Evolutionary conservation across 2,329 filamentous ascomycete genomes (phyloP).

Genomic region (Diaporthe caulivora): DNA sequence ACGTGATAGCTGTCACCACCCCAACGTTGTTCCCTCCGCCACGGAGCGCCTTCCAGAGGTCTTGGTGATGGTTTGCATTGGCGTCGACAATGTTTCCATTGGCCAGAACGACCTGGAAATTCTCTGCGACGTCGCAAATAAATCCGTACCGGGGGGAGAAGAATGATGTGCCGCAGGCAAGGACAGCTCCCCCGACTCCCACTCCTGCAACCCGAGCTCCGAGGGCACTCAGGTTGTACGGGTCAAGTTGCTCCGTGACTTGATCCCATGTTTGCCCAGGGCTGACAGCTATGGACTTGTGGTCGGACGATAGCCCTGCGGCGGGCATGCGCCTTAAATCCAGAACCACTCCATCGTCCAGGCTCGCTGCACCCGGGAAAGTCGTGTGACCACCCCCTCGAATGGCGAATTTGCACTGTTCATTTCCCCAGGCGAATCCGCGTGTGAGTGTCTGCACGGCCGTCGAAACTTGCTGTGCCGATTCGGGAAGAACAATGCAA

Average conservation of each 20-base stretch:
- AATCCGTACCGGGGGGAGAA: constrained; percentile 55
- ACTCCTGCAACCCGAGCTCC: constrained; percentile 39
- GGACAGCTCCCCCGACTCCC: constrained; percentile 35
- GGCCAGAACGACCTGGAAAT: constrained; percentile 56
- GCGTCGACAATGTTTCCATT: constrained; percentile 54
- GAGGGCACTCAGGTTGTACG: constrained; percentile 34
- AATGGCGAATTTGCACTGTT: constrained; percentile 23
- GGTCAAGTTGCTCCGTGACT: constrained; percentile 39
- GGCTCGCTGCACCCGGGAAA: constrained; percentile 18
- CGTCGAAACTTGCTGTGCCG: constrained; percentile 9
- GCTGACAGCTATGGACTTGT: constrained; percentile 29
- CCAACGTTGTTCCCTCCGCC: constrained; percentile 52
- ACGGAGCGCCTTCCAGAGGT: constrained; percentile 57
- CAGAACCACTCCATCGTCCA: constrained; percentile 20
- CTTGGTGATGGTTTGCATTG: constrained; percentile 49
- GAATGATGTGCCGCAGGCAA: constrained; percentile 48
- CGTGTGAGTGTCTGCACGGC: constrained; percentile 7
- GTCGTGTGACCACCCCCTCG: constrained; percentile 24
- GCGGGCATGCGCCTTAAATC: constrained; percentile 18
- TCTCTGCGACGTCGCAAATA: constrained; percentile 53
- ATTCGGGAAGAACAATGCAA: constrained; percentile 16
- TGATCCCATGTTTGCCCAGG: constrained; percentile 33
- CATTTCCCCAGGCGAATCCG: background rate
- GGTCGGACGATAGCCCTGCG: background rate
- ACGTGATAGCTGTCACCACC: constrained; percentile 40